These are phyloP conservation scores for Cucurbita moschata DNA, from an alignment of 306 rosid genomes.

Conservation along the genomic window DNA sequence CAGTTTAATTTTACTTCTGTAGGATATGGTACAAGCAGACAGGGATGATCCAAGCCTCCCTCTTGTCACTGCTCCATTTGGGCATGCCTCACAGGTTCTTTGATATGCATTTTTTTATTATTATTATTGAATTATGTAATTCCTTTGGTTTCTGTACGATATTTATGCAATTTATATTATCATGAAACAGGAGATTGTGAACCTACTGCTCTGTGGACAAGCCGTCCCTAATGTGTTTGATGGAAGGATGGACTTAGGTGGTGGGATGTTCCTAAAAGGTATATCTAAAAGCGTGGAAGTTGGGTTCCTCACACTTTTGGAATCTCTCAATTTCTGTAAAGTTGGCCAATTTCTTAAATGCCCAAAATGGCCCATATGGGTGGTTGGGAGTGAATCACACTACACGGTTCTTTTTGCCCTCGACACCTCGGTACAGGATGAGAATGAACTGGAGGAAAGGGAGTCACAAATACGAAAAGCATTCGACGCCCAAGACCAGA, in stretches of 20 bases:
- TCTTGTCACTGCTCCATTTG: slow-evolving; percentile 96
- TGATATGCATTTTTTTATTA: neutral
- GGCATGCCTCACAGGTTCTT: slow-evolving; percentile 94
- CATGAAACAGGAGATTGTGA: slow-evolving; percentile 72
- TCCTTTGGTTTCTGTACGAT: neutral
- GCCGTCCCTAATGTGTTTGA: slow-evolving; percentile 91
- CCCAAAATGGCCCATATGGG: slow-evolving; percentile 98
- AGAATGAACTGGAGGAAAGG: slow-evolving; percentile 89
- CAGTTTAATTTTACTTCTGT: slow-evolving; percentile 7
- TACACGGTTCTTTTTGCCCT: slow-evolving; percentile 85
- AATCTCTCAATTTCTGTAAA: slow-evolving; percentile 83
- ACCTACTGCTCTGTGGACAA: slow-evolving; percentile 74
- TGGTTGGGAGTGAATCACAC: slow-evolving; percentile 89
- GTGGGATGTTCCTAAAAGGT: slow-evolving; percentile 87
- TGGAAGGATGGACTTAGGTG: slow-evolving; percentile 88
- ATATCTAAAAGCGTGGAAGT: slow-evolving; percentile 69
- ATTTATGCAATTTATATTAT: neutral
- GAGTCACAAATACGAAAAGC: slow-evolving; percentile 84
- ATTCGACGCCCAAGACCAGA: slow-evolving; percentile 86
- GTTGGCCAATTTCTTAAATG: slow-evolving; percentile 73
- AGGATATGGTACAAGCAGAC: slow-evolving; percentile 84
- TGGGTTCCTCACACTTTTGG: slow-evolving; percentile 79
- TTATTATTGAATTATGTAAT: neutral
- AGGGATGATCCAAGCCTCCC: slow-evolving; percentile 96
- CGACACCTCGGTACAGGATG: slow-evolving; percentile 65